Evolutionary conservation across 345 rosid genomes (phyloP).

Genomic region (Mercurialis annua): DNA sequence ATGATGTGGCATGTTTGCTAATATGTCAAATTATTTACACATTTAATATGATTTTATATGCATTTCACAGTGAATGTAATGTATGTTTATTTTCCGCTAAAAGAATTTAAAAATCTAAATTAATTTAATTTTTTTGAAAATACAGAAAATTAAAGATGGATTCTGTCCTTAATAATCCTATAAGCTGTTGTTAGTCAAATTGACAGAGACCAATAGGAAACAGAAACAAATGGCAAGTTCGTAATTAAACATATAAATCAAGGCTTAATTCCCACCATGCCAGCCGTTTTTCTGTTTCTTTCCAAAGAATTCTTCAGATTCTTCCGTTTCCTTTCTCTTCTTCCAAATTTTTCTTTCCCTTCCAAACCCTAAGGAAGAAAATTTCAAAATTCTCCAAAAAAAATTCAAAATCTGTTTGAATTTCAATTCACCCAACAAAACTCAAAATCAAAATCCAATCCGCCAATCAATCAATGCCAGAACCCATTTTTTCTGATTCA

Average conservation of each 20-base stretch:
- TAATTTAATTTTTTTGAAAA: no score
- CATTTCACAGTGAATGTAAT: no score
- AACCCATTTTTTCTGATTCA: background rate
- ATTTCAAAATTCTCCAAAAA: background rate
- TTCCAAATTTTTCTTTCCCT: background rate
- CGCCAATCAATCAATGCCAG: background rate
- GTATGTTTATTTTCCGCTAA: no score
- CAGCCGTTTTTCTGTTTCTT: conserved; percentile 16
- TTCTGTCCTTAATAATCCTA: no score
- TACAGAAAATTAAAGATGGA: no score
- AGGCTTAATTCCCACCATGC: background rate
- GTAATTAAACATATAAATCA: background rate
- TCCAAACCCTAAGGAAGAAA: conserved; percentile 14
- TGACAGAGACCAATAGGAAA: no score
- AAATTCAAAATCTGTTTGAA: background rate
- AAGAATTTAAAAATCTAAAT: no score
- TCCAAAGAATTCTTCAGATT: background rate
- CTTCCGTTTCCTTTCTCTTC: background rate
- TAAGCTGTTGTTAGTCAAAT: no score
- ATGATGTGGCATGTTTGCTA: no score
- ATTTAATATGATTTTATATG: no score
- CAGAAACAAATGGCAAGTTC: background rate
- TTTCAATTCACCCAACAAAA: background rate
- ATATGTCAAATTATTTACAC: no score
- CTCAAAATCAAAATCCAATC: background rate